Percentiles rank a stretch among this genome's conserved stretches.
These are phyloP conservation scores for Onygenales sp. DNA, from an alignment of 2,329 filamentous ascomycete genomes.

Conservation along the genomic window DNA sequence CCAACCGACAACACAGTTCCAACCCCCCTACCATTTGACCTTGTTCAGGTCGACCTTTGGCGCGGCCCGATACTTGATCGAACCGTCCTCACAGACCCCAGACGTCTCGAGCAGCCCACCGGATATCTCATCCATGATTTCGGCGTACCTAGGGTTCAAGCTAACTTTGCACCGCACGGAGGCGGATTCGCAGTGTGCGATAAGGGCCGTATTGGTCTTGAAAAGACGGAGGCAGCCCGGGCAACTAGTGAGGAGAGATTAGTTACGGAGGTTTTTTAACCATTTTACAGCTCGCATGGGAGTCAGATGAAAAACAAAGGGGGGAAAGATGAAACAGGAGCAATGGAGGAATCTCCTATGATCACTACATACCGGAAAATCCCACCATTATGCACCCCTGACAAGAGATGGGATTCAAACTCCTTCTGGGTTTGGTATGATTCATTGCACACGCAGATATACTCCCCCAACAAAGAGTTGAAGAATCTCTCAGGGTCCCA, in stretches of 20 bases:
- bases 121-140: constrained; percentile 29
- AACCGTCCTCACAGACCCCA: constrained; percentile 24
- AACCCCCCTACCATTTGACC: constrained; percentile 4
- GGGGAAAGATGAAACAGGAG: not conserved
- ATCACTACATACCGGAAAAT: constrained; percentile 13
- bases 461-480: constrained; percentile 19
- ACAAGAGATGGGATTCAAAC: constrained; percentile 26
- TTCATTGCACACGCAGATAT: constrained; percentile 26
- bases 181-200: constrained; percentile 32
- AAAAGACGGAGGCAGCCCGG: constrained; percentile 31
- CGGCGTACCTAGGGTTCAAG: constrained; percentile 19
- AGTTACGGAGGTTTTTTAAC: constrained; percentile 1
- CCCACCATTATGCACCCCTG: constrained; percentile 15
- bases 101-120: constrained; percentile 27
- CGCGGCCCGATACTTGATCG: constrained; percentile 22
- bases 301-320: not conserved
- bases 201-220: constrained; percentile 26
- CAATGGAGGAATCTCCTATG: not conserved
- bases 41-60: constrained; percentile 9
- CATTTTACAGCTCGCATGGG: constrained; percentile 1
- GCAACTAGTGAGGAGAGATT: constrained; percentile 19
- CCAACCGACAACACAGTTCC: not conserved
- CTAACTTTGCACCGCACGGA: constrained; percentile 27
- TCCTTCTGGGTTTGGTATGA: constrained; percentile 15
- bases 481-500: constrained; percentile 25